Evolutionary conservation across 345 rosid genomes (phyloP).

Genomic region (Orychophragmus violaceus): DNA sequence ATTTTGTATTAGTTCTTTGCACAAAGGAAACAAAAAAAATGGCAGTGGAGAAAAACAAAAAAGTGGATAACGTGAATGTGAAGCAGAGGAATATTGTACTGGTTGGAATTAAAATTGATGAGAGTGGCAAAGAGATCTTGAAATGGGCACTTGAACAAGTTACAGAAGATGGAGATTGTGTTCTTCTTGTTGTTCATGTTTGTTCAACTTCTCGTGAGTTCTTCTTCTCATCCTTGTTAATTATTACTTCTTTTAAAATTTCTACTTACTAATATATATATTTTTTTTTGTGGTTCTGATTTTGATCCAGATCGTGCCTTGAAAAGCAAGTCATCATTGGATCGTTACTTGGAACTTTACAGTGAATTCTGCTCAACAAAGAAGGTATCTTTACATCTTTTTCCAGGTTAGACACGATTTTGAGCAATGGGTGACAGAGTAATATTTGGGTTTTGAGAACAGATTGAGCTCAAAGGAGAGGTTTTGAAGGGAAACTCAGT

Average conservation of each 20-base stretch:
- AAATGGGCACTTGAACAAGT: slow-evolving; percentile 76
- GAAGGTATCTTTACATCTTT: slow-evolving; percentile 41
- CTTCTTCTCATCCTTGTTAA: background rate
- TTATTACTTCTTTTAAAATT: background rate
- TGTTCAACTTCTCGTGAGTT: slow-evolving; percentile 47
- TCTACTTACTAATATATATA: background rate
- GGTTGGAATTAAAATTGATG: slow-evolving; percentile 65
- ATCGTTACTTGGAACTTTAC: slow-evolving; percentile 49
- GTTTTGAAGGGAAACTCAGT: slow-evolving; percentile 48
- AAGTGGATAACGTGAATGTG: slow-evolving; percentile 27
- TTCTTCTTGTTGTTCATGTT: slow-evolving; percentile 68
- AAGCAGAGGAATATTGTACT: slow-evolving; percentile 47
- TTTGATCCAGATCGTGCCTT: slow-evolving; percentile 44
- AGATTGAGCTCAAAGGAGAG: slow-evolving; percentile 65
- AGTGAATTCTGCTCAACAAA: slow-evolving; percentile 56
- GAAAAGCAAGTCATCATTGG: slow-evolving; percentile 39
- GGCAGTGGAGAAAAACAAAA: slow-evolving; percentile 32
- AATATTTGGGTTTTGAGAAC: slow-evolving; percentile 1
- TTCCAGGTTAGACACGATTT: background rate
- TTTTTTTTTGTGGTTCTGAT: background rate
- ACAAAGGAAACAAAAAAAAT: slow-evolving; percentile 19
- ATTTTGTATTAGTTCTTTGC: slow-evolving; percentile 13
- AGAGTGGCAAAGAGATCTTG: slow-evolving; percentile 58
- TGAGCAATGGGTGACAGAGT: background rate
- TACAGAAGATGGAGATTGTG: slow-evolving; percentile 78